Evolutionary conservation across 1,139 yeast genomes (phyloP), one percentile per base, ranked within the genome.

Genomic region (Pneumocystis canis): DNA sequence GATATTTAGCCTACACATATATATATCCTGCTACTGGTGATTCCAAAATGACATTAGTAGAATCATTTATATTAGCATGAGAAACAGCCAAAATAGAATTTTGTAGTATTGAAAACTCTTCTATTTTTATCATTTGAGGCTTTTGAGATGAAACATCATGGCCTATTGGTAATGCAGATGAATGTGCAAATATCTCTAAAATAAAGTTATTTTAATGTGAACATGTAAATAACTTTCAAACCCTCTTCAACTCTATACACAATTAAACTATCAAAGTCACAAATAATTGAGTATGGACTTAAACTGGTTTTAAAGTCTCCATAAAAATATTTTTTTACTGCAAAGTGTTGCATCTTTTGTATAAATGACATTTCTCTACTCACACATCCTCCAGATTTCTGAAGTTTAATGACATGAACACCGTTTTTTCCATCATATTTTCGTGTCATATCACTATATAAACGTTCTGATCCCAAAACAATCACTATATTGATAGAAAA

Each of bases 241-340:
- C 70, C 72, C 61, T 76, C 78, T 1, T 73, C 70, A 9, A 86
- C 84, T 63, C 79, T 77, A 72, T 79, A 80, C 1, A 83, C 80
- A 0, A 76, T 73, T 1, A 84, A 71, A 56, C 80, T 80, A 9
- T 77, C 74, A 63, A 77, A 76, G 67, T 80, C 83, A 1, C 79
- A 80, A 5, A 85, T 82, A 6, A 83, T 77, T 0, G 87, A 82
- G 68, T 80, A 84, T 0, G 99, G 98, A 5, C 95, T 86, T 62
- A 94, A 77, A 4, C 85, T 82, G 7, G 83, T 81, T 62, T 79
- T 79, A 58, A 77, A 75, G 18, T 82, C 81, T 1, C 98, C 98
- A 71, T 94, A 89, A 70, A 94, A 94, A 72, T 92, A 94, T 70
- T 89, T 95, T 70, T 84, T 83, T 63, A 92, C 88, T 4, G 85